These are phyloP conservation scores for Phytopythium aichiense DNA, from an alignment of 352 stramenopile genomes.

Conservation along the genomic window DNA sequence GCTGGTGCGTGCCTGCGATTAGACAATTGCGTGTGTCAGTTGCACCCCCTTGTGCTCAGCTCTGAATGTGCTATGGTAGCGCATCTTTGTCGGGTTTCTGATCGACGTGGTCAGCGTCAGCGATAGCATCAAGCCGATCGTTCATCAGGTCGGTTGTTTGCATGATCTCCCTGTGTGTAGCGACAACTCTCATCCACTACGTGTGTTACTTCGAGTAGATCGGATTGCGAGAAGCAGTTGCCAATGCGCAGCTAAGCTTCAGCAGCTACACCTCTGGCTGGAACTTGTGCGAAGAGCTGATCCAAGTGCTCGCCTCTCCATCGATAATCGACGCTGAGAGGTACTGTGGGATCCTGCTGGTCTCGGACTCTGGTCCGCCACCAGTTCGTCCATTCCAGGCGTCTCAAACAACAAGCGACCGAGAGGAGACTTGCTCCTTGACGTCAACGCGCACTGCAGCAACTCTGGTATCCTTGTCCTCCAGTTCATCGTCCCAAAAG, in stretches of 20 bases:
- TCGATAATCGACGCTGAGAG: conserved; percentile 16
- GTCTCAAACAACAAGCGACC: background rate
- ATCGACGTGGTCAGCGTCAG: background rate
- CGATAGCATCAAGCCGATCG: background rate
- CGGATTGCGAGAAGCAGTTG: conserved; percentile 10
- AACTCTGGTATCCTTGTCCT: conserved; percentile 8
- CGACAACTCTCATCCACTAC: background rate
- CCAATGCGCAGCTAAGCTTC: conserved; percentile 21
- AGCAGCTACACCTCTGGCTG: conserved; percentile 48
- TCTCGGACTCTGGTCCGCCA: too few relatives aligned
- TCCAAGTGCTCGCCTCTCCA: conserved; percentile 13
- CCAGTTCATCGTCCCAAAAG: background rate
- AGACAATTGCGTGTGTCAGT: background rate
- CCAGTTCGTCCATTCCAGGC: background rate
- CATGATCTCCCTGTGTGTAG: background rate
- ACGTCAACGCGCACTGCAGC: conserved; percentile 15
- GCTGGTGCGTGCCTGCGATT: background rate
- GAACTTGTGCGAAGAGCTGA: conserved; percentile 32
- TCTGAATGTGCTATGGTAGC: background rate
- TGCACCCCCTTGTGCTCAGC: background rate
- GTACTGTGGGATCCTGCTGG: background rate
- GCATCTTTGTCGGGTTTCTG: background rate
- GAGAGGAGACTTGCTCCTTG: conserved; percentile 15
- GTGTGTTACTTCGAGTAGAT: conserved; percentile 4
- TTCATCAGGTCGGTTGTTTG: conserved; percentile 1